Percentiles rank a stretch among this genome's conserved stretches.
Evolutionary conservation across 2,329 filamentous ascomycete genomes (phyloP).

Genomic region (Colletotrichum australisinense): DNA sequence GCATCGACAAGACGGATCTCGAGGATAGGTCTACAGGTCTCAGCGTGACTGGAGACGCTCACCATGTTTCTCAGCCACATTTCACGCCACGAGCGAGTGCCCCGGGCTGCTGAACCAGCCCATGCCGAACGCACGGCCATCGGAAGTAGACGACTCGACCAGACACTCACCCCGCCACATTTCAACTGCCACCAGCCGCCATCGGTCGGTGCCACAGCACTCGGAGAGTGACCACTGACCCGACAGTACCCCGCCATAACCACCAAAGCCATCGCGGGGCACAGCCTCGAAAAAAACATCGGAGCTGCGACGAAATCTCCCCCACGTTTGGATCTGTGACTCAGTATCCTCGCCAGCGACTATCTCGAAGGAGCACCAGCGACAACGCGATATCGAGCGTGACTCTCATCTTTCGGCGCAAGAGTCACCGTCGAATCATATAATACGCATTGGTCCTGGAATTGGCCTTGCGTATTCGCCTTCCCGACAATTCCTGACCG

Average conservation of each 20-base stretch:
- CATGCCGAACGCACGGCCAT: no score
- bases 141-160: no score
- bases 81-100: not conserved
- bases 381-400: slow-evolving; percentile 6
- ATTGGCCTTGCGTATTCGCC: slow-evolving; percentile 6
- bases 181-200: no score
- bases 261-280: slow-evolving; percentile 34
- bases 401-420: not conserved
- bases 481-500: slow-evolving; percentile 3
- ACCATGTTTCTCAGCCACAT: not conserved
- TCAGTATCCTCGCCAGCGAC: slow-evolving; percentile 24
- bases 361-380: slow-evolving; percentile 13
- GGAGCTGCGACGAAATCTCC: slow-evolving; percentile 33
- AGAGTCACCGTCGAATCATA: slow-evolving; percentile 7
- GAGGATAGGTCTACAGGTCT: not conserved
- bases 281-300: slow-evolving; percentile 37
- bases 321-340: slow-evolving; percentile 31
- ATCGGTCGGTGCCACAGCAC: no score
- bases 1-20: not conserved
- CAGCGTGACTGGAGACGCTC: slow-evolving; percentile 13
- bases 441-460: slow-evolving; percentile 16
- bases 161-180: no score
- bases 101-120: not conserved
- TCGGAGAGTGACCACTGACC: slow-evolving; percentile 21
- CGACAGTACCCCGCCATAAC: slow-evolving; percentile 35